A percentile compares a stretch with the other conserved stretches of the same genome.
phyloP scores from a whole-genome alignment of 306 rosid species.

The Acmispon strigosus region DNA sequence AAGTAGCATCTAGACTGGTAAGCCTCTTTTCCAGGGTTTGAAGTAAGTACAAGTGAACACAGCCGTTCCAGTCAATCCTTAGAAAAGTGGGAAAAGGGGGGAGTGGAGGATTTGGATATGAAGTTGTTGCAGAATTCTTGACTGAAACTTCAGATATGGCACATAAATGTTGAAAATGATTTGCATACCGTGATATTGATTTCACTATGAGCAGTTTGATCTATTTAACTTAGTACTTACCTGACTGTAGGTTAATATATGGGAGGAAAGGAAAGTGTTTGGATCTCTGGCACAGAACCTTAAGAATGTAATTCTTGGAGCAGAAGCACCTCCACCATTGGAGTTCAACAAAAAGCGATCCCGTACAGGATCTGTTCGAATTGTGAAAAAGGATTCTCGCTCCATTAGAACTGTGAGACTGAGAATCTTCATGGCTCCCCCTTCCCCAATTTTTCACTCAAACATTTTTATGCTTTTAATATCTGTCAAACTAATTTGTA shows the following conservation, averaged over 20 bases:
- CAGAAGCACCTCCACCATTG: slow-evolving; percentile 63
- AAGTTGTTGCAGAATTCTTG: neutral
- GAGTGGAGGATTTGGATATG: neutral
- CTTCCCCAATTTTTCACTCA: neutral
- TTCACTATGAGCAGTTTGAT: neutral
- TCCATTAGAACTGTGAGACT: slow-evolving; percentile 77
- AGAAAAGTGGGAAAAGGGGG: neutral
- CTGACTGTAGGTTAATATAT: slow-evolving; percentile 57
- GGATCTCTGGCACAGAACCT: slow-evolving; percentile 59
- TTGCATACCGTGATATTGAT: slow-evolving; percentile 11
- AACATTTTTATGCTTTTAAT: neutral
- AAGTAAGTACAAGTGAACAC: neutral
- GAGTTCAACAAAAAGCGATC: slow-evolving; percentile 68
- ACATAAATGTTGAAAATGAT: slow-evolving; percentile 4
- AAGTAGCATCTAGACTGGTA: slow-evolving; percentile 65
- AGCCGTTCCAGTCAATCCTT: neutral
- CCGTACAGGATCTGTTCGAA: slow-evolving; percentile 51
- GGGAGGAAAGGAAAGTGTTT: slow-evolving; percentile 89
- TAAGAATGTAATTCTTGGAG: slow-evolving; percentile 66
- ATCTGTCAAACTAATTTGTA: neutral
- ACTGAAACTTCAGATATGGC: neutral
- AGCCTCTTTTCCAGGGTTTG: slow-evolving; percentile 17
- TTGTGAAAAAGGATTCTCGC: slow-evolving; percentile 78
- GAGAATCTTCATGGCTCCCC: neutral
- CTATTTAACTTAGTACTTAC: slow-evolving; percentile 19